A percentile compares a stretch with the other conserved stretches of the same genome.
Conservation (phyloP, 2,329 filamentous ascomycete species). For the Diaporthe aspalathi region DNA sequence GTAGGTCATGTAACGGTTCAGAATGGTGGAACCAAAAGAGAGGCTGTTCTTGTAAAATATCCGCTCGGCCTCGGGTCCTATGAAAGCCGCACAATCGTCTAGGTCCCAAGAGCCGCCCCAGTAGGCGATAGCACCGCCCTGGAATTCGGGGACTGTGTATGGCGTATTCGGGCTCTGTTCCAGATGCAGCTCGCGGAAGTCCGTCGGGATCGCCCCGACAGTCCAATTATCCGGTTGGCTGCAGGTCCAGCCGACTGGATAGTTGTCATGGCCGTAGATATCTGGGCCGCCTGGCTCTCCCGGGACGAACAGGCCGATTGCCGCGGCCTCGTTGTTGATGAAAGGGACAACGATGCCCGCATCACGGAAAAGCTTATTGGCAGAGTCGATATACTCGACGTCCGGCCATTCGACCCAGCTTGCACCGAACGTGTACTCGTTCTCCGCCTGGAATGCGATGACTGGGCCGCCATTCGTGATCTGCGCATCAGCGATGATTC, state of each 20-base stretch:
- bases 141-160: conserved; percentile 69
- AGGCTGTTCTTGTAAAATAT: conserved; percentile 85
- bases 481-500: conserved; percentile 77
- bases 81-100: conserved; percentile 71
- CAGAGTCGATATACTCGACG: conserved; percentile 75
- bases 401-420: conserved; percentile 69
- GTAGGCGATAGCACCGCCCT: conserved; percentile 78
- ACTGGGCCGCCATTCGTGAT: conserved; percentile 87
- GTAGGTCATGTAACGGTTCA: conserved; percentile 82
- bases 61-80: conserved; percentile 79
- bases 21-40: conserved; percentile 72
- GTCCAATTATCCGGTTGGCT: conserved; percentile 68
- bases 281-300: conserved; percentile 68
- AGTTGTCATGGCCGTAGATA: conserved; percentile 75
- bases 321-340: conserved; percentile 78
- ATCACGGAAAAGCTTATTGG: conserved; percentile 74
- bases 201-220: conserved; percentile 63
- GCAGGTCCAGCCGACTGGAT: conserved; percentile 71
- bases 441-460: conserved; percentile 84
- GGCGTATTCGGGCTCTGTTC: conserved; percentile 73
- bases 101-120: conserved; percentile 78
- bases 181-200: conserved; percentile 65
- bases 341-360: conserved; percentile 80
- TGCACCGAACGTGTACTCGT: conserved; percentile 74
- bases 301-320: conserved; percentile 71